phyloP scores from a whole-genome alignment of 441 rosid species.

The Erodium texanum region DNA sequence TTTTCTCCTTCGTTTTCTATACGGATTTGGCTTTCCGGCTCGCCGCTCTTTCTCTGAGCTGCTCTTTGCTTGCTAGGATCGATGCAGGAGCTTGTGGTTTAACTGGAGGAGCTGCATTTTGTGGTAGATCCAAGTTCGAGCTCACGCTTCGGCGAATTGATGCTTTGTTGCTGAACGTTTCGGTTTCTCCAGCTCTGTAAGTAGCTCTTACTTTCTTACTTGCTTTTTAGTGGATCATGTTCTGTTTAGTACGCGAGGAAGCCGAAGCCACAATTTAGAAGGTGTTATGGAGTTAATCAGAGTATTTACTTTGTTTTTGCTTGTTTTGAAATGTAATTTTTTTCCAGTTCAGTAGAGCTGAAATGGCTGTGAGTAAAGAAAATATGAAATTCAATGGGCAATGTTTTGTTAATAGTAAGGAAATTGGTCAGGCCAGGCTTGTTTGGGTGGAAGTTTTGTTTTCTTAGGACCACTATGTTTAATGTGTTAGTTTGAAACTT shows the following conservation, averaged over 20 bases:
- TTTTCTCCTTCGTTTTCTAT: neutral
- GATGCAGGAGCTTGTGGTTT: constrained; percentile 15
- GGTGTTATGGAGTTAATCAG: neutral
- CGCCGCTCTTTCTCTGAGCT: neutral
- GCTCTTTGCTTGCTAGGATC: constrained; percentile 19
- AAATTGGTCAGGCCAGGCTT: neutral
- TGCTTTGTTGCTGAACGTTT: constrained; percentile 4
- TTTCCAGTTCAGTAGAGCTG: neutral
- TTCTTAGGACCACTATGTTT: neutral
- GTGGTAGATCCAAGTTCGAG: constrained; percentile 23
- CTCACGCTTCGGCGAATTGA: neutral
- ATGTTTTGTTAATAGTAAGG: neutral
- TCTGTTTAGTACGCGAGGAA: neutral
- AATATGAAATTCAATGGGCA: neutral
- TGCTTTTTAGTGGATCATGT: constrained; percentile 5
- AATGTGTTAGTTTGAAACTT: neutral
- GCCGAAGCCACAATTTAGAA: neutral
- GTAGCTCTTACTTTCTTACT: neutral
- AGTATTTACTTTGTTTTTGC: constrained; percentile 2
- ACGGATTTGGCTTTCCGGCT: neutral
- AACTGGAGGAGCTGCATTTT: constrained; percentile 23
- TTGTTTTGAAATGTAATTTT: neutral
- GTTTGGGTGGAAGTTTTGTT: no score
- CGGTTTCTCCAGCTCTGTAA: constrained; percentile 12
- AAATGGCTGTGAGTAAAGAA: neutral